Percentiles rank a stretch among this genome's conserved stretches.
These are phyloP conservation scores for Botryosphaeria dothidea DNA, from an alignment of 2,329 filamentous ascomycete species.

Conservation along the genomic window DNA sequence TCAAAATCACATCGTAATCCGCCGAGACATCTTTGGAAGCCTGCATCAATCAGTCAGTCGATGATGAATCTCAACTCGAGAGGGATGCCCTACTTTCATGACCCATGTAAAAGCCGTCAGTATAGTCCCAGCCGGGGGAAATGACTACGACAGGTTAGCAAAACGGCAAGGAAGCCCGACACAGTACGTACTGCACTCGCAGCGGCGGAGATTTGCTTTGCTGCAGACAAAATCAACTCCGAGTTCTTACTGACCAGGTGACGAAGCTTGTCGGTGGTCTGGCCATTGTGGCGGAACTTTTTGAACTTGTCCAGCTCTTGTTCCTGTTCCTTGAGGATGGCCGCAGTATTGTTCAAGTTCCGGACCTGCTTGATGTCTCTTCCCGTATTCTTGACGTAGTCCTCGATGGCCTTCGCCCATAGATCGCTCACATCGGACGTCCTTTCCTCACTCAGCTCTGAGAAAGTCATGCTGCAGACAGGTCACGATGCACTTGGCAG, in stretches of 20 bases:
- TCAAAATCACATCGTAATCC: constrained; percentile 42
- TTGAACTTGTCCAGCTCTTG: constrained; percentile 20
- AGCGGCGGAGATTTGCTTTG: constrained; percentile 21
- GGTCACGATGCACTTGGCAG: too few relatives aligned
- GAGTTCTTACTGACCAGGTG: constrained; percentile 24
- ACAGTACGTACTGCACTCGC: constrained; percentile 18
- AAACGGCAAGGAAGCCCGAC: neutral
- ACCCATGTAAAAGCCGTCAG: constrained; percentile 25
- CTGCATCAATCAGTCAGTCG: constrained; percentile 1
- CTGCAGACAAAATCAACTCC: constrained; percentile 24
- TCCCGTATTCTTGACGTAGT: constrained; percentile 23
- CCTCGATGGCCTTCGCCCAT: constrained; percentile 22
- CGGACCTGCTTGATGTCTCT: constrained; percentile 20
- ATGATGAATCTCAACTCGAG: neutral
- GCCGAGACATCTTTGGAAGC: constrained; percentile 37
- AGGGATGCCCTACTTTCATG: neutral
- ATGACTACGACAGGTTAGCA: neutral
- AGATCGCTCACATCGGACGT: constrained; percentile 23
- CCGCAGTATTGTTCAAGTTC: constrained; percentile 17
- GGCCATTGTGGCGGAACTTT: constrained; percentile 20
- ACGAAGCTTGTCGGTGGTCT: too few relatives aligned
- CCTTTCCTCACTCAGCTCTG: neutral
- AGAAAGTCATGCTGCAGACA: too few relatives aligned
- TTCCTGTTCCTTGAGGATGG: constrained; percentile 15
- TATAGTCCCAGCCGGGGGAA: constrained; percentile 9